Evolutionary conservation across 2,329 filamentous ascomycete genomes (phyloP), one percentile per base, ranked within the genome.

Genomic region (Phaeosphaeriaceae sp.): DNA sequence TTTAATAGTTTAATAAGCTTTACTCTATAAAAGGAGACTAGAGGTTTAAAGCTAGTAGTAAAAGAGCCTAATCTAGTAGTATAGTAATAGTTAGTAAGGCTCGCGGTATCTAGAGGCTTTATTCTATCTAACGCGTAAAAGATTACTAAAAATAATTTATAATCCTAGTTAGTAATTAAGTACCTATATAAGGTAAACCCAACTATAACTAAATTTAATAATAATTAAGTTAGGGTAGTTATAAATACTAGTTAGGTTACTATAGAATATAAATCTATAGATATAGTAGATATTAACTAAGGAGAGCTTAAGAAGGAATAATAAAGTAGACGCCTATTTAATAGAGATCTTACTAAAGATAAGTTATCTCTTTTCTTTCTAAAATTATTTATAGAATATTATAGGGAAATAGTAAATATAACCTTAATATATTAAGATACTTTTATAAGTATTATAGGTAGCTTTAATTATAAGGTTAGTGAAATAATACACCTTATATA

Each of bases 121-220:
- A 15, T 21, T 11, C 54, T 50, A 42, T 15, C 17, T 39, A n/a
- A 48, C 15, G 33, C 46, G 13, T 9, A 50, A 42, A 32, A 33
- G 16, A 41, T 58, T 36, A 21, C 40, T 32, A 17, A 52, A 34
- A 21, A 46, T 41, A 12, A 43, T 5, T 48, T 41, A 32, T 17
- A 46, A 42, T 49, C n/a, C 11, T 2, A 52, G 21, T 52, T 58
- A 11, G 39, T 46, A 39, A 20, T 51, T 7, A 46, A 58, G 33
- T 58, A 55, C 41, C 42, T 58, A 32, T 8, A 15, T 12, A 58
- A 53, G 40, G 48, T 42, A 38, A 58, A 55, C 11, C 55, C 16
- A 41, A 50, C 45, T 12, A 50, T 15, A 18, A 6, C 34, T 30
- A 26, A 15, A 29, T 58, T 55, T 30, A 45, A 29, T 33, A 39